These are phyloP conservation scores for Elasticomyces elasticus DNA, from an alignment of 495 filamentous ascomycete genomes.

Conservation along the genomic window DNA sequence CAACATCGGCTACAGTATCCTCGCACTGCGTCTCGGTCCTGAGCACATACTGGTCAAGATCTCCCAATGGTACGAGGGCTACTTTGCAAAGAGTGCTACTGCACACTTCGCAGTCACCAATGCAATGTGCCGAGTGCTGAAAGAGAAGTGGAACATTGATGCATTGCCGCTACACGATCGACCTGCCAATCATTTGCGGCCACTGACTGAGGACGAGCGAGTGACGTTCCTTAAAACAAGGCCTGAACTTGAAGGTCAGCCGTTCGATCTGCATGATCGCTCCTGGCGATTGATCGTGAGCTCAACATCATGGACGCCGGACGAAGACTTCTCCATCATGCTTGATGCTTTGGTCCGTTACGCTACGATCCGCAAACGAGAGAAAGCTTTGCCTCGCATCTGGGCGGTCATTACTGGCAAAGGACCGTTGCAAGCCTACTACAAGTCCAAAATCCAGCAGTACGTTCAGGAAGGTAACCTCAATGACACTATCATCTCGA, in stretches of 20 bases:
- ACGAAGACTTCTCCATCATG: constrained; percentile 87
- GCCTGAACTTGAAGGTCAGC: constrained; percentile 21
- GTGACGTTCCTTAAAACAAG: constrained; percentile 49
- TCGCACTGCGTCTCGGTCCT: constrained; percentile 54
- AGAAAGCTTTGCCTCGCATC: constrained; percentile 46
- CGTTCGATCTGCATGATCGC: constrained; percentile 46
- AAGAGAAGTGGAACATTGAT: constrained; percentile 48
- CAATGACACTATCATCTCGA: constrained; percentile 57
- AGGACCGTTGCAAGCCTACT: constrained; percentile 71
- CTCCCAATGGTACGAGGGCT: constrained; percentile 64
- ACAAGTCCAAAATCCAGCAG: constrained; percentile 50
- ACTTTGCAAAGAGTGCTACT: constrained; percentile 56
- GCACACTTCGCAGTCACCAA: constrained; percentile 79
- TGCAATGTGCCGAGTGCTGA: constrained; percentile 71
- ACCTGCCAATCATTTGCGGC: constrained; percentile 70
- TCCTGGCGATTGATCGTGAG: constrained; percentile 63
- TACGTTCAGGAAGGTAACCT: constrained; percentile 52
- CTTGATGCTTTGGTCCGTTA: constrained; percentile 81
- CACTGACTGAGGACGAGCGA: constrained; percentile 46
- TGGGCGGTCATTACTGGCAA: constrained; percentile 90
- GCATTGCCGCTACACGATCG: constrained; percentile 72
- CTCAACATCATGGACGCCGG: constrained; percentile 91
- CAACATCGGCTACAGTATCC: constrained; percentile 96
- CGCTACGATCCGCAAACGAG: constrained; percentile 24
- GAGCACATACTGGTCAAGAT: constrained; percentile 66